Evolutionary conservation across 192 early-diverging fungal genomes (phyloP), one percentile per base, ranked within the genome.

Genomic region (Mortierella hygrophila): DNA sequence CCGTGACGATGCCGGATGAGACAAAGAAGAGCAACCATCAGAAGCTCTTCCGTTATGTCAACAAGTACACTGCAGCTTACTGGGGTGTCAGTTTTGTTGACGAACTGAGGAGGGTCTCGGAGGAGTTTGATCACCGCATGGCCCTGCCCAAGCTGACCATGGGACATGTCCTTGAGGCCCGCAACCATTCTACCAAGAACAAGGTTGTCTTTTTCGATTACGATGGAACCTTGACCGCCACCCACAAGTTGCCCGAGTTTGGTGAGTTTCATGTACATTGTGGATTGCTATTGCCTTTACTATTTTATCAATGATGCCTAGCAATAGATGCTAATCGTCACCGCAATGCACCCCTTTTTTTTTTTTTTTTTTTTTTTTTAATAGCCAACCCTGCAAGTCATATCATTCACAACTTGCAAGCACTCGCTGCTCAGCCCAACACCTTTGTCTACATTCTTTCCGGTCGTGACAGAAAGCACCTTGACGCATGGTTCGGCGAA

Each of bases 41-140:
- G 77, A 99, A 97, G 88, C 92, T 99, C 42, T 96, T 93, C 87
- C 89, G 93, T n/a, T 99, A 99, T 89, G 97, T 99, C 6, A 95
- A 93, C 40, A 99, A 98, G 88, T 97, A 98, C 88, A 99, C 99
- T 0, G 98, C 99, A 0, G 97, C 97, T 16, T 97, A 97, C 87
- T 99, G 99, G 99, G 99, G 98, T 38, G 74, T 93, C 41, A 95
- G 95, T 55, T 99, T 99, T 90, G 96, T 99, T 8, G 93, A 91
- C 52, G 99, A 98, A 84, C 89, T 99, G 68, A 90, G 94, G 60
- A 82, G 88, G 40, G 80, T 83, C 40, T 79, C 84, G 7, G 94
- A 95, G 69, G 91, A 93, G 47, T 93, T 90, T 79, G 92, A 90
- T 78, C 91, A 91, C 42, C 93, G 90, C 26, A 94, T 93, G 85